phyloP scores from a whole-genome alignment of 176 grass and related monocot genomes.

The Dendrocalamus sinicus region DNA sequence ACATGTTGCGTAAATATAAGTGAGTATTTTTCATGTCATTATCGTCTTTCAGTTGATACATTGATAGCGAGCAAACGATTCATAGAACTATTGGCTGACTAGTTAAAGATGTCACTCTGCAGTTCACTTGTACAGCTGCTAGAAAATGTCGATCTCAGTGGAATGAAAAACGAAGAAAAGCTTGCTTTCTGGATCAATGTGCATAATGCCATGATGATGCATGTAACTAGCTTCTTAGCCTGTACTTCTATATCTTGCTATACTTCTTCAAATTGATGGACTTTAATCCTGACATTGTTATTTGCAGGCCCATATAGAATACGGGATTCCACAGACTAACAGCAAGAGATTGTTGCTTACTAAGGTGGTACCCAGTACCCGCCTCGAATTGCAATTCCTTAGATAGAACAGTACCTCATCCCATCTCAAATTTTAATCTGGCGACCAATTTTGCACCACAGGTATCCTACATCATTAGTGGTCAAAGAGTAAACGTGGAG shows the following conservation, averaged over 20 bases:
- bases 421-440: not conserved
- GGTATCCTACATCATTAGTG: constrained; percentile 70
- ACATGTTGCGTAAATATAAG: constrained; percentile 77
- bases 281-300: not conserved
- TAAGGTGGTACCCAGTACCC: constrained; percentile 57
- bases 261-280: not conserved
- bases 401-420: not conserved
- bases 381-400: not conserved
- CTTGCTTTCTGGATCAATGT: constrained; percentile 97
- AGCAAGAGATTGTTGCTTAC: constrained; percentile 64
- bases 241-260: not conserved
- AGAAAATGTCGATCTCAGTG: constrained; percentile 66
- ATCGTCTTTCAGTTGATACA: not conserved
- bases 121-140: constrained; percentile 78
- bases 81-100: constrained; percentile 2
- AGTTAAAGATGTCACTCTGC: constrained; percentile 1
- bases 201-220: constrained; percentile 98
- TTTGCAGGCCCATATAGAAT: constrained; percentile 82
- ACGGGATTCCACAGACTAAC: constrained; percentile 66
- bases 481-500: constrained; percentile 71
- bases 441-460: constrained; percentile 25
- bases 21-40: constrained; percentile 40
- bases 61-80: not conserved
- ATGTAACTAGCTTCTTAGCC: constrained; percentile 67
- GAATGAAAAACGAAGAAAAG: constrained; percentile 79